phyloP scores from a whole-genome alignment of 768 basidiomycete genomes.

The Coprinopsis cinerea region DNA sequence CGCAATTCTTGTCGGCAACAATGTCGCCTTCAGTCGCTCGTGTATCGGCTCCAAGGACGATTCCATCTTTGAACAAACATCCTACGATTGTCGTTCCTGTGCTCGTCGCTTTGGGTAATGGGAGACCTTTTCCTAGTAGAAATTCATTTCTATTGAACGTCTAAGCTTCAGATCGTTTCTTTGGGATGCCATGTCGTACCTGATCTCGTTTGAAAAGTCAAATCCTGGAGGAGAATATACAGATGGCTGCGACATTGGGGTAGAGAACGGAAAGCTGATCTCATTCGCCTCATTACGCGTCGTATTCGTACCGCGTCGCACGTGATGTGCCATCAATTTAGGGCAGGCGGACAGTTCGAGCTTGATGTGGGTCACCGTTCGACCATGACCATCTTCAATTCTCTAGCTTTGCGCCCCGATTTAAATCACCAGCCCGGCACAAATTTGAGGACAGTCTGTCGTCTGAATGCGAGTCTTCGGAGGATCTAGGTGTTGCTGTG shows the following conservation, averaged over 20 bases:
- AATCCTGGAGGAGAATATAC: constrained; percentile 56
- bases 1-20: constrained; percentile 99
- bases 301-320: constrained; percentile 4
- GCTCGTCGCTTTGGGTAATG: constrained; percentile 79
- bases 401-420: no score
- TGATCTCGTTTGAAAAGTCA: constrained; percentile 69
- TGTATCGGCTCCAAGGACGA: constrained; percentile 94
- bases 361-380: no score
- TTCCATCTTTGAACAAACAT: constrained; percentile 86
- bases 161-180: not conserved
- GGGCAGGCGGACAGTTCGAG: not conserved
- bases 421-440: no score
- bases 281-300: constrained; percentile 9
- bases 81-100: constrained; percentile 99
- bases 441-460: no score
- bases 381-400: no score
- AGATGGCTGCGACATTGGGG: constrained; percentile 40
- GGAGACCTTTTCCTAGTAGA: constrained; percentile 62
- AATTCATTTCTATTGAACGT: constrained; percentile 58
- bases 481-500: no score
- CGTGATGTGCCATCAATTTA: not conserved
- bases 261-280: constrained; percentile 5
- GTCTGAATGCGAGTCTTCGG: no score
- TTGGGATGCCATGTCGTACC: constrained; percentile 37
- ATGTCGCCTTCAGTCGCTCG: constrained; percentile 92